Conservation (phyloP, 163 green algal species). For the Chlorella variabilis region DNA sequence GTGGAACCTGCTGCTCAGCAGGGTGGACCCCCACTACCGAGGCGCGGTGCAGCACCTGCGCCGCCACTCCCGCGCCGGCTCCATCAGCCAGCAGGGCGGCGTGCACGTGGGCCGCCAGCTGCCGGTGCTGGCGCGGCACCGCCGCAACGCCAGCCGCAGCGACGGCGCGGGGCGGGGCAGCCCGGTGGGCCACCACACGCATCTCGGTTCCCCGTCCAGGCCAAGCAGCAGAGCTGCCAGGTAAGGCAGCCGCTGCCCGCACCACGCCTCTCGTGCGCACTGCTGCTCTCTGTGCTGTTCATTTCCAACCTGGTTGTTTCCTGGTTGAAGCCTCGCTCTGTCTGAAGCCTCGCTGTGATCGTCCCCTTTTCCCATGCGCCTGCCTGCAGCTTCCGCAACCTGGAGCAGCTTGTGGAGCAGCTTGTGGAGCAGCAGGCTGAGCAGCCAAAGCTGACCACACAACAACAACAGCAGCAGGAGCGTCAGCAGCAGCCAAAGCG, state of each 20-base stretch:
- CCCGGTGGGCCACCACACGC: no score
- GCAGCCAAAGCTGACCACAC: no score
- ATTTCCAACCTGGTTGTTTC: no score
- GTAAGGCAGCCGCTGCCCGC: background rate
- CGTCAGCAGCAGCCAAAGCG: background rate
- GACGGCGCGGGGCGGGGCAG: background rate
- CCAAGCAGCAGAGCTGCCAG: background rate
- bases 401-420: background rate
- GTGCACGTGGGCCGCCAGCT: constrained; percentile 13
- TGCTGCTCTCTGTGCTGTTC: background rate
- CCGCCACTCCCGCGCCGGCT: background rate
- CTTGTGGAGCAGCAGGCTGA: background rate
- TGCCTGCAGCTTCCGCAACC: background rate
- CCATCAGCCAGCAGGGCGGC: background rate
- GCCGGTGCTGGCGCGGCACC: constrained; percentile 17
- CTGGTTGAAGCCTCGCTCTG: no score
- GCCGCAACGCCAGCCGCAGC: constrained; percentile 9
- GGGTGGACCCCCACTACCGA: background rate
- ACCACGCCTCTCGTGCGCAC: no score
- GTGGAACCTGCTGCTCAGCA: constrained; percentile 27
- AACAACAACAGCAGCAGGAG: background rate
- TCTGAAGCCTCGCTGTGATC: no score
- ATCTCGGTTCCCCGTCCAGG: background rate
- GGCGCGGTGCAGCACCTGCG: background rate
- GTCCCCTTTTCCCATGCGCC: background rate